Conservation (phyloP, 306 rosid species). For the Astragalus membranaceus region DNA sequence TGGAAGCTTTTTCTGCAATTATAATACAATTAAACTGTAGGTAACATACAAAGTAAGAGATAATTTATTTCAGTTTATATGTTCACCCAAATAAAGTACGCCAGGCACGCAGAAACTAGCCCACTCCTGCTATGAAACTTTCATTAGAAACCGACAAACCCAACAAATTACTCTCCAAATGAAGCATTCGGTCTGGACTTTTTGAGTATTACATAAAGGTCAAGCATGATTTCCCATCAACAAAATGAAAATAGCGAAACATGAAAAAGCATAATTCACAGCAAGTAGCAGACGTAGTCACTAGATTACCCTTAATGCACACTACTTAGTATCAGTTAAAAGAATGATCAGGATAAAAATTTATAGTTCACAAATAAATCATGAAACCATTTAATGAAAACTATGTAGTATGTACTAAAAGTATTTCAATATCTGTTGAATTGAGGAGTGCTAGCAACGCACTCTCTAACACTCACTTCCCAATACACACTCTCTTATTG, state of each 20-base stretch:
- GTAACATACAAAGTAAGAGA: background rate
- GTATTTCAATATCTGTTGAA: background rate
- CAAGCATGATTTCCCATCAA: conserved; percentile 12
- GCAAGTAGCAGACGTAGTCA: background rate
- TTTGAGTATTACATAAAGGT: conserved; percentile 2
- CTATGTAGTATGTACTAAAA: background rate
- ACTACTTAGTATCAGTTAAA: background rate
- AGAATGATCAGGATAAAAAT: background rate
- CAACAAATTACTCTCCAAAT: conserved; percentile 1
- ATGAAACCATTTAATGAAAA: background rate
- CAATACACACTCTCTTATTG: too few species aligned
- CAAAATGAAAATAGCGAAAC: background rate
- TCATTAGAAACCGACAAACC: conserved; percentile 1
- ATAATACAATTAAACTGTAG: conserved; percentile 13
- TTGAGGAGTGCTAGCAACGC: too few species aligned
- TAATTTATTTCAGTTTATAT: background rate
- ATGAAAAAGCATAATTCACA: background rate
- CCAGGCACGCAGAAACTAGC: conserved; percentile 1
- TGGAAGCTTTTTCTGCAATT: conserved; percentile 36
- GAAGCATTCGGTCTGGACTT: background rate
- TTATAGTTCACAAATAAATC: background rate
- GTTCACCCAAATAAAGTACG: background rate
- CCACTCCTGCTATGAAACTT: conserved; percentile 12
- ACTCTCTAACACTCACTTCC: too few species aligned
- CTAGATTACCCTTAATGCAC: background rate